phyloP scores from a whole-genome alignment of 441 rosid genomes.

The Populus hybrid region DNA sequence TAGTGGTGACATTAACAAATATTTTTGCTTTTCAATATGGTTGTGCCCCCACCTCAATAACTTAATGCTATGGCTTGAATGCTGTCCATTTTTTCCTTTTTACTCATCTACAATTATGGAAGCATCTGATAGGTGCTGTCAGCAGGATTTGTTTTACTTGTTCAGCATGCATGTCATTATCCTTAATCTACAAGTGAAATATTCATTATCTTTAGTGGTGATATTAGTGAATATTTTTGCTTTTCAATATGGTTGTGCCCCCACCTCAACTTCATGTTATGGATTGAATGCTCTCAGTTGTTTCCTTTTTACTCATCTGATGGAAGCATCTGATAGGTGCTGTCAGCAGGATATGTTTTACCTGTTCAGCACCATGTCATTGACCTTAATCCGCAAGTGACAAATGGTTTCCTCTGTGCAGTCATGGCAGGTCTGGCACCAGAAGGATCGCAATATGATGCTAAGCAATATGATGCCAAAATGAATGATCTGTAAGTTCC shows the following conservation, averaged over 20 bases:
- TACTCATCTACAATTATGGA: not conserved
- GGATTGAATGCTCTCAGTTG: no score
- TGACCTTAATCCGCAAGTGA: not conserved
- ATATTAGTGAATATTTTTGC: not conserved
- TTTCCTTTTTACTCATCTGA: not conserved
- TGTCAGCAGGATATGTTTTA: not conserved
- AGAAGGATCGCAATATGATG: constrained; percentile 77
- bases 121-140: not conserved
- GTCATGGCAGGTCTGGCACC: constrained; percentile 76
- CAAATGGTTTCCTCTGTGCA: constrained; percentile 17
- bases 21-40: not conserved
- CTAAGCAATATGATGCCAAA: constrained; percentile 63
- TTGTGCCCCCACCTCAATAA: no score
- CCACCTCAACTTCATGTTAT: no score
- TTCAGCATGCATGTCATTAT: not conserved
- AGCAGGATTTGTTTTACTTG: not conserved
- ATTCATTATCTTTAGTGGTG: not conserved
- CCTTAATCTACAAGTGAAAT: not conserved
- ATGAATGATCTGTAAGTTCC: constrained; percentile 48
- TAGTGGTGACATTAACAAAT: not conserved
- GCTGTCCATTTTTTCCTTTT: not conserved
- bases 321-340: not conserved
- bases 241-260: not conserved
- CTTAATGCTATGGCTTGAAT: no score
- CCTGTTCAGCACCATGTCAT: not conserved